phyloP scores from a whole-genome alignment of 192 early-diverging fungal species.

The Coemansia sp. region DNA sequence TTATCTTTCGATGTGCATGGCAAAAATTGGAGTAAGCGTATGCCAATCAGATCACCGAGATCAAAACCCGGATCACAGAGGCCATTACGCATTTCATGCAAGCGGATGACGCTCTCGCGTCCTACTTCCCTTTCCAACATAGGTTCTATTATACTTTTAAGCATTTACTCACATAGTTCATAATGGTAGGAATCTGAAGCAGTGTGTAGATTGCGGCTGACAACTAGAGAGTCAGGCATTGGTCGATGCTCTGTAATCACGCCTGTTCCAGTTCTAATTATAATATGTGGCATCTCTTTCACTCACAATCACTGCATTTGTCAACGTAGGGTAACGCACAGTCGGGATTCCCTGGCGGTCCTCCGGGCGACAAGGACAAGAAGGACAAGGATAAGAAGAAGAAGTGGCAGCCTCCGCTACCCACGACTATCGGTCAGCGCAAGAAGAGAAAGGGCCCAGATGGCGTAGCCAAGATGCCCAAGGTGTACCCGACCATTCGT shows the following conservation, averaged over 20 bases:
- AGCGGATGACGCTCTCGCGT: not conserved
- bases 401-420: slow-evolving; percentile 98
- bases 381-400: slow-evolving; percentile 88
- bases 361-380: slow-evolving; percentile 66
- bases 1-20: not conserved
- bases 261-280: not conserved
- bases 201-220: not conserved
- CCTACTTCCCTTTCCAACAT: not conserved
- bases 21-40: slow-evolving; percentile 2
- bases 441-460: slow-evolving; percentile 95
- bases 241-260: not conserved
- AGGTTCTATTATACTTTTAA: not conserved
- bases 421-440: slow-evolving; percentile 99
- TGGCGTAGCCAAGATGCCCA: slow-evolving; percentile 87
- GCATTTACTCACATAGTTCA: not conserved
- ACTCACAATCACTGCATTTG: not conserved
- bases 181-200: slow-evolving; percentile 6
- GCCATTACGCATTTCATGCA: slow-evolving; percentile 1
- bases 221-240: not conserved
- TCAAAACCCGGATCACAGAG: not conserved
- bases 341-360: slow-evolving; percentile 71
- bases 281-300: not conserved
- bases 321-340: slow-evolving; percentile 81
- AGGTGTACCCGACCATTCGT: slow-evolving; percentile 97
- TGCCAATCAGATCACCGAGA: not conserved